Base-by-base conservation (phyloP, 2,329 filamentous ascomycete species). In the Pseudocercospora cruenta region DNA sequence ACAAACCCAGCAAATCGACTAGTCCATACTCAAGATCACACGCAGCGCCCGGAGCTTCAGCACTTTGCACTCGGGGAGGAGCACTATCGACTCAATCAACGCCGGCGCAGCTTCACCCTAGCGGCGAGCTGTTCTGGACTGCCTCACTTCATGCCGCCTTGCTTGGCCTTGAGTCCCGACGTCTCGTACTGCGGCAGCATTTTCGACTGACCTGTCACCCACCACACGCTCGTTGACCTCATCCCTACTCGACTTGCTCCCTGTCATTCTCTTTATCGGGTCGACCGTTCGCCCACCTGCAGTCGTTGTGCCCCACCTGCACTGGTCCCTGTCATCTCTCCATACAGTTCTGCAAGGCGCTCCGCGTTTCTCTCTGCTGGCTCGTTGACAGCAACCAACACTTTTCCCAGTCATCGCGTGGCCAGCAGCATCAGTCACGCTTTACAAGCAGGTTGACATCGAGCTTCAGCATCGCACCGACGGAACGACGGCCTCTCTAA, bases 71-170 rank as follows among this genome's bases (percentile, higher is more conserved):
- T 47, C 59, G 43, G 36, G 36, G 61, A 47, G 28, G 65, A 58
- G 51, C 60, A 57, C 63, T 64, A 66, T 70, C 64, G 62, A 64
- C 31, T 49, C 62, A 57, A 59, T 55, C 68, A 66, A 68, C 67
- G 65, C 55, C 68, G 51, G 61, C 63, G 65, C 69, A 66, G 69
- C 69, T 67, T 68, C 65, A 63, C 24, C 36, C 21, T 66, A 58
- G 65, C 60, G 61, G 54, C 36, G 39, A 60, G 22, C 33, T 36
- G 33, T 49, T 58, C 58, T 53, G 22, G 61, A 61, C 65, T 58
- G 31, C 54, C 39, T 43, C 58, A 39, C 47, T 45, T 47, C 60
- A 61, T 49, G 22, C 49, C 61, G 58, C 67, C 67, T 67, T 67
- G 65, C 63, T 54, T 67, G n/a, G 43, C 51, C 43, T 53, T 39